phyloP scores from a whole-genome alignment of 306 rosid species.

The Quercus bicolor region DNA sequence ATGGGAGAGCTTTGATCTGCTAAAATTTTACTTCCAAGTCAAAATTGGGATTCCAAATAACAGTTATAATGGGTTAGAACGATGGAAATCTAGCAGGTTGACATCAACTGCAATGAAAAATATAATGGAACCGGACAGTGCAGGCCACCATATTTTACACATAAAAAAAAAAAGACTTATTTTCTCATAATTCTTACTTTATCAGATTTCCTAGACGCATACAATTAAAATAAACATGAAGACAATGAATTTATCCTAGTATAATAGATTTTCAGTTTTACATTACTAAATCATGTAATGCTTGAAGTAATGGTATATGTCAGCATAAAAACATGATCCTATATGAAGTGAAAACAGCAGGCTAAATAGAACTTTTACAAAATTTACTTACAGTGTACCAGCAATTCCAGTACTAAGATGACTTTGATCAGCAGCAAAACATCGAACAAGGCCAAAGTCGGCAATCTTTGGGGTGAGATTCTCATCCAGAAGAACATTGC shows the following conservation, averaged over 20 bases:
- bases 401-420: slow-evolving; percentile 92
- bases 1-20: not conserved
- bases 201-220: too few relatives aligned
- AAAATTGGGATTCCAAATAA: not conserved
- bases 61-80: not conserved
- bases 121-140: too few relatives aligned
- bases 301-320: not conserved
- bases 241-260: not conserved
- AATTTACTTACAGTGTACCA: slow-evolving; percentile 74
- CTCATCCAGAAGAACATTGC: slow-evolving; percentile 84
- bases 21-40: not conserved
- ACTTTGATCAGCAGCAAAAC: slow-evolving; percentile 63
- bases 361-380: not conserved
- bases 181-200: too few relatives aligned
- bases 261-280: not conserved
- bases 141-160: too few relatives aligned
- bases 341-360: too few relatives aligned
- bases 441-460: slow-evolving; percentile 86
- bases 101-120: not conserved
- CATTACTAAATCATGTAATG: not conserved
- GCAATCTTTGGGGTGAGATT: slow-evolving; percentile 74
- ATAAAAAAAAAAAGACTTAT: too few relatives aligned
- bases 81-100: not conserved
- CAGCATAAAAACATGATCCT: too few relatives aligned
- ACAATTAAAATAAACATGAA: too few relatives aligned